phyloP scores from a whole-genome alignment of 1,284 basidiomycete species.

The Clitocybe nebularis region DNA sequence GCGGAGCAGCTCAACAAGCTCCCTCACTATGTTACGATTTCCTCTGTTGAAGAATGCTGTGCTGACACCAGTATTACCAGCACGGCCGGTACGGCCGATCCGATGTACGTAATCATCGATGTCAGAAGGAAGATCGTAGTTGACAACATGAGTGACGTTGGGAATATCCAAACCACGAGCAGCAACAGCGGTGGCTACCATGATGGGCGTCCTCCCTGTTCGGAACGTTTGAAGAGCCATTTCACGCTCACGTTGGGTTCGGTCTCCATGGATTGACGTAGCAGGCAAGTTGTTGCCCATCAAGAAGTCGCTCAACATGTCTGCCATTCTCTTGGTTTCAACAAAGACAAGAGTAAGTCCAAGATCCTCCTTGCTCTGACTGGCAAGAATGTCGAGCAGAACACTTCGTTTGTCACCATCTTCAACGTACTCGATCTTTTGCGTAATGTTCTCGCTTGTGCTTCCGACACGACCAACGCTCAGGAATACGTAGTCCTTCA shows the following conservation, averaged over 20 bases:
- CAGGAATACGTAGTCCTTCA: conserved; percentile 97
- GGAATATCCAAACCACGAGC: conserved; percentile 99
- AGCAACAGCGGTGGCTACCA: conserved; percentile 98
- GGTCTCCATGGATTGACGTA: conserved; percentile 98
- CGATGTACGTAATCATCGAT: conserved; percentile 99
- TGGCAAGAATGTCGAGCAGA: conserved; percentile 89
- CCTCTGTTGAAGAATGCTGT: conserved; percentile 94
- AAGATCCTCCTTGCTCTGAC: conserved; percentile 56
- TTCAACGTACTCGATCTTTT: conserved; percentile 98
- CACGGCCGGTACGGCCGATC: conserved; percentile 98
- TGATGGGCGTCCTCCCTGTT: conserved; percentile 89
- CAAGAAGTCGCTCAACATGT: conserved; percentile 96
- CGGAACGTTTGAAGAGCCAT: conserved; percentile 94
- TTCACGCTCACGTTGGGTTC: conserved; percentile 97
- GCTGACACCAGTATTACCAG: conserved; percentile 95
- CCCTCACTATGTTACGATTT: conserved; percentile 89
- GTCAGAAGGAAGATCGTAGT: conserved; percentile 98
- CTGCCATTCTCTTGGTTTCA: conserved; percentile 99
- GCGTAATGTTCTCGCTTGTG: conserved; percentile 99
- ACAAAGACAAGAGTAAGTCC: conserved; percentile 97
- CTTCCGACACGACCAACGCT: conserved; percentile 98
- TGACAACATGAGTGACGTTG: conserved; percentile 98
- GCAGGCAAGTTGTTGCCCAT: conserved; percentile 82
- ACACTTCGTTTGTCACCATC: conserved; percentile 97
- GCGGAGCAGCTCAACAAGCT: conserved; percentile 88